These are phyloP conservation scores for Amanita polypyramis DNA, from an alignment of 768 basidiomycete genomes.

Conservation along the genomic window DNA sequence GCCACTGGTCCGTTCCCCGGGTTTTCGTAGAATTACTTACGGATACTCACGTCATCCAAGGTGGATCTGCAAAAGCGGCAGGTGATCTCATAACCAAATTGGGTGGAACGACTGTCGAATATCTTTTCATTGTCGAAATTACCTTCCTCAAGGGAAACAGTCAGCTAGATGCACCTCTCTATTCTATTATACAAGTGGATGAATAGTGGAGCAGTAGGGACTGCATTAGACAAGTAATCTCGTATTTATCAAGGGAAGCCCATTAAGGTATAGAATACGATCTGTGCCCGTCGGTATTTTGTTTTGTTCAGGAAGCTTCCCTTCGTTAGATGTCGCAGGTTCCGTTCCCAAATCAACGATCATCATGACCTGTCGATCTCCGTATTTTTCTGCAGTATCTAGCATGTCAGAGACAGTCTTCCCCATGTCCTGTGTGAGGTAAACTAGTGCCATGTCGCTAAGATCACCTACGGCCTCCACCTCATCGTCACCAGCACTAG, in stretches of 20 bases:
- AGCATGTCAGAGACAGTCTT: slow-evolving; percentile 45
- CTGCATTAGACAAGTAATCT: slow-evolving; percentile 44
- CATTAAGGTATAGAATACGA: slow-evolving; percentile 66
- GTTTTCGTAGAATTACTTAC: not conserved
- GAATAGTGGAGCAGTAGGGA: slow-evolving; percentile 15
- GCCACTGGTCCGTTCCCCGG: slow-evolving; percentile 65
- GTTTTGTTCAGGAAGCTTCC: slow-evolving; percentile 13
- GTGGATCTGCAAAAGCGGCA: slow-evolving; percentile 90
- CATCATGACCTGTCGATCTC: slow-evolving; percentile 39
- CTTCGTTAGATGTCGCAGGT: slow-evolving; percentile 18
- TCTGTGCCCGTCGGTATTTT: slow-evolving; percentile 23
- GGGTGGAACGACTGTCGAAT: slow-evolving; percentile 82
- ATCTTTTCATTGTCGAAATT: slow-evolving; percentile 89
- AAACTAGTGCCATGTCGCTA: slow-evolving; percentile 45
- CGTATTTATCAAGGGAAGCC: slow-evolving; percentile 68
- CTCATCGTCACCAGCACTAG: slow-evolving; percentile 51
- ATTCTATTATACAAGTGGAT: slow-evolving; percentile 76
- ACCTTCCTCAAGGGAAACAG: slow-evolving; percentile 62
- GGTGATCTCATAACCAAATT: slow-evolving; percentile 77
- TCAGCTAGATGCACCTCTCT: slow-evolving; percentile 79
- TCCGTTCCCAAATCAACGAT: slow-evolving; percentile 31
- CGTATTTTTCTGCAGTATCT: slow-evolving; percentile 34
- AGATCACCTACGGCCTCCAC: slow-evolving; percentile 47
- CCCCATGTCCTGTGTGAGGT: slow-evolving; percentile 45
- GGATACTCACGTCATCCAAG: slow-evolving; percentile 24